Base-by-base conservation (phyloP, 192 early-diverging fungal species). In the Martensiomyces pterosporus region DNA sequence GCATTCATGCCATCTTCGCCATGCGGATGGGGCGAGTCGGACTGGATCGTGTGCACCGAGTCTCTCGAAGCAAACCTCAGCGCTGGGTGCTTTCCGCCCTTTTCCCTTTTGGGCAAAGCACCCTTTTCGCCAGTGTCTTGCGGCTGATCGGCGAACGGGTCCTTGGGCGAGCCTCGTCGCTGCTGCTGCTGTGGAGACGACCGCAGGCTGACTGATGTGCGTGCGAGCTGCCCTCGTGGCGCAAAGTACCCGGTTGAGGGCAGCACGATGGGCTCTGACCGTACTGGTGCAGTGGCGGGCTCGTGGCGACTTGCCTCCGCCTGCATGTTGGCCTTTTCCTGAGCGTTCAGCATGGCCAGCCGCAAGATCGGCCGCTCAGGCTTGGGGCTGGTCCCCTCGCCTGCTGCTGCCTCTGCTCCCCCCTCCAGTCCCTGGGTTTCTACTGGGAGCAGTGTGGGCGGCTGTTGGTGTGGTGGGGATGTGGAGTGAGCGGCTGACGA, bases 211-310 rank as follows among this genome's bases (percentile, higher is more conserved):
- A n/a, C n/a, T n/a, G n/a, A n/a, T n/a, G n/a, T n/a, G n/a, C n/a
- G n/a, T n/a, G n/a, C n/a, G 15, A 19, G 24, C 16, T 24, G 24
- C 7, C 39, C 57, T 2, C 68, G 56, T 2, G 68, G 52, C 21
- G 68, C 68, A 64, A 72, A 72, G 49, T 72, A 72, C 17, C 68
- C 68, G 4, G 48, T 52, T 4, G 50, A 43, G 4, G 68, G 68
- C 48, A 72, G 49, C 34, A 60, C 61, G 32, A 60, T 27, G 39
- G 15, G 37, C 12, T 32, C 26, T 27, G 35, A 42, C 15, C 27
- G 38, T 32, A 57, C 53, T 0, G 68, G 68, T 14, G 68, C 68
- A 1, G 68, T 72, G 0, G 45, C 42, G 14, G 68, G 53, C 25
- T 55, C 39, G 22, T 55, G 27, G 21, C 63, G 52, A 17, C 47